These are phyloP conservation scores for Phlegmacium glaucopus DNA, from an alignment of 768 basidiomycete species.

Conservation along the genomic window DNA sequence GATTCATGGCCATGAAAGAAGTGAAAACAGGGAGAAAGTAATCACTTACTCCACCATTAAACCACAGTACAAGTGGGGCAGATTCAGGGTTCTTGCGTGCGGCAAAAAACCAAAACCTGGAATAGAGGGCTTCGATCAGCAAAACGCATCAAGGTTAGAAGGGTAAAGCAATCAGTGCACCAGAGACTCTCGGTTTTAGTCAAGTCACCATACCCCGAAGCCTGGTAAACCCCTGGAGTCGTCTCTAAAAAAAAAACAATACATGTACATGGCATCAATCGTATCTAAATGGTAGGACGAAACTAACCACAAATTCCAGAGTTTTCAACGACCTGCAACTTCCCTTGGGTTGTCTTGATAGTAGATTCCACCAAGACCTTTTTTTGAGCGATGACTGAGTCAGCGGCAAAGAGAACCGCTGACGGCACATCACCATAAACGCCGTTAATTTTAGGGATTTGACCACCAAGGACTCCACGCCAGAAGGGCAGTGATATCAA, in stretches of 20 bases:
- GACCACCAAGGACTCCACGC: slow-evolving; percentile 22
- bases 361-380: slow-evolving; percentile 5
- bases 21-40: neutral
- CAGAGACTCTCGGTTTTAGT: slow-evolving; percentile 55
- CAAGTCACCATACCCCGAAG: slow-evolving; percentile 63
- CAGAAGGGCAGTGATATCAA: slow-evolving; percentile 2
- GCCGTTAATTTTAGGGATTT: slow-evolving; percentile 48
- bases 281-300: neutral
- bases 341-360: slow-evolving; percentile 35
- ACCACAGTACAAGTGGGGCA: slow-evolving; percentile 65
- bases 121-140: neutral
- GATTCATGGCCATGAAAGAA: neutral
- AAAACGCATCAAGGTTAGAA: neutral
- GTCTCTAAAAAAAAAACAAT: slow-evolving; percentile 39
- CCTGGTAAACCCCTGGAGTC: slow-evolving; percentile 57
- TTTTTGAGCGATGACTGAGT: neutral
- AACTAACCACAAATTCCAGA: slow-evolving; percentile 56
- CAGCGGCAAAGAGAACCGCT: neutral
- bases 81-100: slow-evolving; percentile 58
- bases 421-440: slow-evolving; percentile 44
- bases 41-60: slow-evolving; percentile 54
- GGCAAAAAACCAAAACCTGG: slow-evolving; percentile 69
- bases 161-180: slow-evolving; percentile 22
- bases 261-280: neutral
- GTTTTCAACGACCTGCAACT: slow-evolving; percentile 55